A percentile compares a stretch with the other conserved stretches of the same genome.
Conservation (phyloP, 176 grass and related monocot genomes). For the Ensete ventricosum region DNA sequence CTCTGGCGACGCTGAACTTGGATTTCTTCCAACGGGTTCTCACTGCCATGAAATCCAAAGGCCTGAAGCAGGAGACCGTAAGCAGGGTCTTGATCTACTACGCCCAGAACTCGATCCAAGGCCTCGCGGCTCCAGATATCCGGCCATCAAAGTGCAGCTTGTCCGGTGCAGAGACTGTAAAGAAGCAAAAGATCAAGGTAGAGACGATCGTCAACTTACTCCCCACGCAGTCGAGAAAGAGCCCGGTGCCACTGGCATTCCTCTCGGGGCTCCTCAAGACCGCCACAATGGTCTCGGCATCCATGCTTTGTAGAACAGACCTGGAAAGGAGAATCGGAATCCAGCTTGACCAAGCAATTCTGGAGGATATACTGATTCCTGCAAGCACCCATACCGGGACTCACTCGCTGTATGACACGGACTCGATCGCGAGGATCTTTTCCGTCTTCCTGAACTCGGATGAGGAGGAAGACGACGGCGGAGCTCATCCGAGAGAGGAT, state of each 20-base stretch:
- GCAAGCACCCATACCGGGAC: neutral
- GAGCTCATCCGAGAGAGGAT: neutral
- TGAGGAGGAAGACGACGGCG: neutral
- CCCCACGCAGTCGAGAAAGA: neutral
- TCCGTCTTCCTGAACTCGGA: conserved; percentile 3
- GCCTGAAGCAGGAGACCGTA: neutral
- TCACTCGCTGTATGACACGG: conserved; percentile 1
- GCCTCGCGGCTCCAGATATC: neutral
- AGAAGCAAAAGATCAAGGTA: neutral
- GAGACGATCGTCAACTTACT: neutral
- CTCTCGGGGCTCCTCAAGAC: conserved; percentile 5
- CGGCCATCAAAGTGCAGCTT: neutral
- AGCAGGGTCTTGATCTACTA: conserved; percentile 1
- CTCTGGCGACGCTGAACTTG: neutral
- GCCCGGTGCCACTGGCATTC: neutral
- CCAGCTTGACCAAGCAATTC: neutral
- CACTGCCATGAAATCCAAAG: conserved; percentile 8
- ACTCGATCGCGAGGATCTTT: neutral
- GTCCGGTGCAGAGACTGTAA: neutral
- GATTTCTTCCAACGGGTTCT: conserved; percentile 8
- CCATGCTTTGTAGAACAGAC: neutral
- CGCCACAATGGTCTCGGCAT: conserved; percentile 2
- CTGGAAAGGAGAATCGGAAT: conserved; percentile 1
- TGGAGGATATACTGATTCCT: conserved; percentile 6
- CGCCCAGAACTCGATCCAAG: conserved; percentile 3